Evolutionary conservation across 371 early-diverging fungal genomes (phyloP), one percentile per base, ranked within the genome.

Genomic region (Rhizopus sp.): DNA sequence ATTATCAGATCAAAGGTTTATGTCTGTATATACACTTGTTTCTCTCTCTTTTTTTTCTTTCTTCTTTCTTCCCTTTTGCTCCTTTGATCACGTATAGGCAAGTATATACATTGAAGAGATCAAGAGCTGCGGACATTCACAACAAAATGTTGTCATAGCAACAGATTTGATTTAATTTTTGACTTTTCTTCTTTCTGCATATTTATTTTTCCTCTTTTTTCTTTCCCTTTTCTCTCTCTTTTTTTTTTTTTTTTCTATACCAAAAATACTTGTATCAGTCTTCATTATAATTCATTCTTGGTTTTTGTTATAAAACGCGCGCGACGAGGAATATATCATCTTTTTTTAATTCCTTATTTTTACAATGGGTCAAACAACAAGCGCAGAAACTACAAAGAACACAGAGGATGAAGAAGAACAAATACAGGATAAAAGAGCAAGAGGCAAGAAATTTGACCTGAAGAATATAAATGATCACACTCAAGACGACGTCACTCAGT

Each of bases 401-500:
- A 17, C n/a, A 15, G 44, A 42, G 16, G 7, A 13, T 17, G 17
- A 13, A 15, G 44, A 42, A 7, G 13, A 17, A n/a, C 44, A 37
- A 13, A 10, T n/a, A 17, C 44, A 42, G 10, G 44, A 42, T 42
- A 17, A n/a, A 7, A 7, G 44, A n/a, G n/a, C 7, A 42, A 42
- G 44, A 17, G 2, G 16, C n/a, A 42, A 42, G 44, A 42, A 42
- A 17, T 12, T 42, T 42, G 44, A 42, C 44, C 7, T 42, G 17
- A 42, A 42, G 23, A 23, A 23, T 23, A 23, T 23, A 23, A 23
- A 23, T 23, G 39, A 47, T 47, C 32, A 31, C 16, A 5, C 10
- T 49, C 16, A 49, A 49, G 58, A 57, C 50, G 58, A 57, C 58
- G 58, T 57, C 58, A 57, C 58, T 47, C 41, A 16, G 57, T 31